phyloP scores from a whole-genome alignment of 768 basidiomycete genomes.

The Tulasnella sp. region DNA sequence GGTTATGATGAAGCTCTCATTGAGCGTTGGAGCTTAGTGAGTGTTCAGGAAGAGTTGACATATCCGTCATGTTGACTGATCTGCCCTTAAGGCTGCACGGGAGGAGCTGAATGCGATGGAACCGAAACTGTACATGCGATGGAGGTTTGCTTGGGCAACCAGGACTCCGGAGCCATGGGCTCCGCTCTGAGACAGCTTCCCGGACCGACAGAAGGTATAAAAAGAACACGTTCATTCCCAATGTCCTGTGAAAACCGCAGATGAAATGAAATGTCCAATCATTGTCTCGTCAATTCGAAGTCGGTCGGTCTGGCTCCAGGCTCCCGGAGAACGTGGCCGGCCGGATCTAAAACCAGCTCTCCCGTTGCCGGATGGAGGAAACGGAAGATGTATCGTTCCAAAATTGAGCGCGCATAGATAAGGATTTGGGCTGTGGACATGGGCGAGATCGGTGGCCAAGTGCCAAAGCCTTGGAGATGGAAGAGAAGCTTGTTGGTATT shows the following conservation, averaged over 20 bases:
- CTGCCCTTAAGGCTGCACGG: background rate
- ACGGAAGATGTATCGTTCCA: background rate
- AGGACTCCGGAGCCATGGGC: background rate
- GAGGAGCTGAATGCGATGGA: slow-evolving; percentile 3
- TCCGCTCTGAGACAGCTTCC: background rate
- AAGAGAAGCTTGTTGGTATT: background rate
- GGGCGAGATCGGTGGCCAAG: background rate
- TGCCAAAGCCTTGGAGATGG: background rate
- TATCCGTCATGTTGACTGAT: background rate
- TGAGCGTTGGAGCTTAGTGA: background rate
- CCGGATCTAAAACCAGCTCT: background rate
- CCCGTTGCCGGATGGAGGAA: background rate
- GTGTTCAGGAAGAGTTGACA: background rate
- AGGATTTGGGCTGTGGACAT: background rate
- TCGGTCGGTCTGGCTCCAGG: background rate
- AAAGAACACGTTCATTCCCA: background rate
- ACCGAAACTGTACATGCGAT: slow-evolving; percentile 2
- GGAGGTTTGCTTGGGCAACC: slow-evolving; percentile 5
- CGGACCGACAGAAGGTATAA: background rate
- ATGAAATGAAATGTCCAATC: background rate
- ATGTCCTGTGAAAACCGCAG: background rate
- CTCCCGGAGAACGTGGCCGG: background rate
- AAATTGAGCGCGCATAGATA: background rate
- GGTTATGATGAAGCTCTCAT: background rate
- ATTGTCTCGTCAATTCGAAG: background rate